These are phyloP conservation scores for Neurospora sp. DNA, from an alignment of 495 filamentous ascomycete species.

Conservation along the genomic window DNA sequence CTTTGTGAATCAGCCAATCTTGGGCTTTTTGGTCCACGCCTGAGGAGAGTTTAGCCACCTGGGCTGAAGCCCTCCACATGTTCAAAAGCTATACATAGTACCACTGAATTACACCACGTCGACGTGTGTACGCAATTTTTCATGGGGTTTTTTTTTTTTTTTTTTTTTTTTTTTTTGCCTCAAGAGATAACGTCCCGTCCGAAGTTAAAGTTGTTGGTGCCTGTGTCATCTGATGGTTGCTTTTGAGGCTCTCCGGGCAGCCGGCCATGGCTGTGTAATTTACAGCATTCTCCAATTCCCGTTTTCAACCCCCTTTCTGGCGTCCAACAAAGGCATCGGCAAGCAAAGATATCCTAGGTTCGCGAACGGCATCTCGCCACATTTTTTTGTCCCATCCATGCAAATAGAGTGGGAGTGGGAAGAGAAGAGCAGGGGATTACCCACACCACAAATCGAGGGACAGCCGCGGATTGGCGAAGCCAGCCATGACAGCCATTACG, in stretches of 20 bases:
- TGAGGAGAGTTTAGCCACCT: background rate
- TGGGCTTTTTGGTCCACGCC: background rate
- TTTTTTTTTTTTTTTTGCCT: background rate
- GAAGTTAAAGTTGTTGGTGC: background rate
- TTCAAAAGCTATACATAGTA: background rate
- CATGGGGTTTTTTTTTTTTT: background rate
- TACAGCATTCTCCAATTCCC: background rate
- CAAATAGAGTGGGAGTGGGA: background rate
- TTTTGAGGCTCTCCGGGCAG: background rate
- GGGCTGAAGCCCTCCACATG: background rate
- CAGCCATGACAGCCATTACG: background rate
- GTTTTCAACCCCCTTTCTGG: background rate
- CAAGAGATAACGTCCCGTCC: background rate
- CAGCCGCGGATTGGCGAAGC: background rate
- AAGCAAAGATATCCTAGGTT: background rate
- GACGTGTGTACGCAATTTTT: background rate
- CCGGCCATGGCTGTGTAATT: background rate
- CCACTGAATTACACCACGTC: background rate
- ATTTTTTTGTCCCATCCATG: background rate
- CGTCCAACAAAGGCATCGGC: background rate
- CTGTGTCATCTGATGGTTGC: background rate
- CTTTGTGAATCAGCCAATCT: background rate
- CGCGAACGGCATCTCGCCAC: background rate
- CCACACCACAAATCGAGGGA: background rate
- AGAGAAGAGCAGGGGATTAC: background rate